phyloP scores from a whole-genome alignment of 371 early-diverging fungal species.

The Lichtheimia ramosa region DNA sequence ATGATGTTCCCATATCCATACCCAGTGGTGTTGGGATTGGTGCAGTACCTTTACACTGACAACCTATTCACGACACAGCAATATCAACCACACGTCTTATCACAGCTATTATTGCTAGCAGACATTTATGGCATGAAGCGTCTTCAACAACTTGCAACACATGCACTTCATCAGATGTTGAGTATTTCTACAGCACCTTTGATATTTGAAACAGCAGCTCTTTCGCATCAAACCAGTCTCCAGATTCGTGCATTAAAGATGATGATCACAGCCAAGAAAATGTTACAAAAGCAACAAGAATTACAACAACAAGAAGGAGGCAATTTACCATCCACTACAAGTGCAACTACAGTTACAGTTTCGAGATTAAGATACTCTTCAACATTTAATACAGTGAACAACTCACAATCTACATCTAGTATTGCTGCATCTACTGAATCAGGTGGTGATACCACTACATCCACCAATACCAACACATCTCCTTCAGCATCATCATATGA shows the following conservation, averaged over 20 bases:
- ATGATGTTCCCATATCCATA: constrained; percentile 54
- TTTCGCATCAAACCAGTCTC: constrained; percentile 50
- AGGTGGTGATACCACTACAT: background rate
- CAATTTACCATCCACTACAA: background rate
- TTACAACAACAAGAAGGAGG: background rate
- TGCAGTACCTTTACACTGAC: constrained; percentile 68
- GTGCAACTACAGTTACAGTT: too few species aligned
- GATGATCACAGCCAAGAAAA: constrained; percentile 39
- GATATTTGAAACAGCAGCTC: constrained; percentile 54
- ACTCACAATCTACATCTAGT: too few species aligned
- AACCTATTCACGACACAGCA: constrained; percentile 56
- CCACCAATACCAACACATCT: constrained; percentile 1
- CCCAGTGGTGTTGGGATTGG: constrained; percentile 54
- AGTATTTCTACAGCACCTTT: constrained; percentile 58
- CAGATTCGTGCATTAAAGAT: constrained; percentile 53
- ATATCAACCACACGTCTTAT: constrained; percentile 50
- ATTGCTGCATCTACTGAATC: constrained; percentile 2
- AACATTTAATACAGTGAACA: too few species aligned
- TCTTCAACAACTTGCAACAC: constrained; percentile 48
- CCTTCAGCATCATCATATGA: constrained; percentile 11
- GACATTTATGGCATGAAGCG: constrained; percentile 56
- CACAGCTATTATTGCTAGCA: constrained; percentile 56
- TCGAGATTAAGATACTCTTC: too few species aligned
- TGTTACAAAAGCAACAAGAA: constrained; percentile 24
- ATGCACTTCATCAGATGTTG: constrained; percentile 54